Base-by-base conservation (phyloP, 768 basidiomycete genomes). In the Amanita jacksonii region DNA sequence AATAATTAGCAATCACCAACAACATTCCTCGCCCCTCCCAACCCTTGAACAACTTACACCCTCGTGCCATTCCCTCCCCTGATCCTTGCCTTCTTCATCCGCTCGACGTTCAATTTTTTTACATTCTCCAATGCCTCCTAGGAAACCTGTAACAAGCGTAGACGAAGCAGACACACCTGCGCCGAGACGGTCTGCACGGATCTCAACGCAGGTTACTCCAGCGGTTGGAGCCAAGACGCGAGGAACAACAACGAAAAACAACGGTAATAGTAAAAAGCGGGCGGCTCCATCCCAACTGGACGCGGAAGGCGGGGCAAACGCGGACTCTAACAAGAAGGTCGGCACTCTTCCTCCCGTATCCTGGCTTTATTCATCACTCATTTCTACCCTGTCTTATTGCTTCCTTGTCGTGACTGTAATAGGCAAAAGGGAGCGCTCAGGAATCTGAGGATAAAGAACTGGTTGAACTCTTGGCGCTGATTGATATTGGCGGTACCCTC, bases 401-500 rank as follows among this genome's bases (percentile, higher is more conserved):
- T 33, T 23, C 5, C n/a, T 41, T 18, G 5, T 15, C 24, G 15
- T n/a, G 46, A 5, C 34, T 42, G 41, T 43, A 51, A 9, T 31
- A 51, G 36, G 27, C 45, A 40, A 36, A 39, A 24, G 55, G 51
- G 6, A 20, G 38, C 12, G 35, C 23, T 25, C 25, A 13, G 13
- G 23, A 36, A 8, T 57, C 46, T 5, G 55, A 51, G 40, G 55
- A 48, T 22, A 54, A 55, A 35, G 53, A 53, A 23, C 51, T 46
- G 45, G 42, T 47, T 12, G 49, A 45, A 12, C 25, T 3, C 13
- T 16, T 45, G 44, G 27, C 25, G 18, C 25, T 20, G 25, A 32
- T 45, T 7, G 44, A 85, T 49, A 64, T 89, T 25, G 93, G 91
- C 5, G 87, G 84, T 49, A 62, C 64, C 23, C 65, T 96, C 34